These are phyloP conservation scores for Cyclotella distinguenda DNA, from an alignment of 108 stramenopile species.

Conservation along the genomic window DNA sequence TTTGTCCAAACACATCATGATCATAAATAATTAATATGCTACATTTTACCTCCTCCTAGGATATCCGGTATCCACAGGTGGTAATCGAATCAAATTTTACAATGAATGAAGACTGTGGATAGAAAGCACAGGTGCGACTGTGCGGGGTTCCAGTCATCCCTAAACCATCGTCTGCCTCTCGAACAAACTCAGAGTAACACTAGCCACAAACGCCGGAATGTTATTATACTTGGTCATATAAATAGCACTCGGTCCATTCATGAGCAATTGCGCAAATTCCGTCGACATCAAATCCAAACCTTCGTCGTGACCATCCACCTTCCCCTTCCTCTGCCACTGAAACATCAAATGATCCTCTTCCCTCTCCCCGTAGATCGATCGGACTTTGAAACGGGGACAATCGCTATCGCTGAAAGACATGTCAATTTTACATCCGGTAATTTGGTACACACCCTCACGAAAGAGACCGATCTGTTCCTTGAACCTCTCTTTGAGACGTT, in stretches of 20 bases:
- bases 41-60: too few species aligned
- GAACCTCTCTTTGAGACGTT: slow-evolving; percentile 90
- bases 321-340: slow-evolving; percentile 70
- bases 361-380: slow-evolving; percentile 91
- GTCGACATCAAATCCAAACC: slow-evolving; percentile 77
- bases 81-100: too few species aligned
- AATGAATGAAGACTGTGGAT: too few species aligned
- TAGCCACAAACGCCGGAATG: slow-evolving; percentile 93
- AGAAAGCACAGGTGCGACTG: too few species aligned
- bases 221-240: slow-evolving; percentile 85
- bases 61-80: too few species aligned
- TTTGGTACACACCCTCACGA: slow-evolving; percentile 90
- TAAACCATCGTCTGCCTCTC: slow-evolving; percentile 86
- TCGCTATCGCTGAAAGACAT: slow-evolving; percentile 70
- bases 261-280: slow-evolving; percentile 74
- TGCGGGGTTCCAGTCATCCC: too few species aligned
- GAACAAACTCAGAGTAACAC: slow-evolving; percentile 82
- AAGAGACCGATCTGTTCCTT: slow-evolving; percentile 87
- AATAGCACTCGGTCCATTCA: slow-evolving; percentile 64
- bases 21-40: too few species aligned
- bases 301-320: slow-evolving; percentile 8
- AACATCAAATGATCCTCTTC: slow-evolving; percentile 91
- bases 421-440: slow-evolving; percentile 94
- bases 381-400: slow-evolving; percentile 74
- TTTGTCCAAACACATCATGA: too few species aligned